Conservation (phyloP, 2,329 filamentous ascomycete genomes). For the Drechslera avenae region DNA sequence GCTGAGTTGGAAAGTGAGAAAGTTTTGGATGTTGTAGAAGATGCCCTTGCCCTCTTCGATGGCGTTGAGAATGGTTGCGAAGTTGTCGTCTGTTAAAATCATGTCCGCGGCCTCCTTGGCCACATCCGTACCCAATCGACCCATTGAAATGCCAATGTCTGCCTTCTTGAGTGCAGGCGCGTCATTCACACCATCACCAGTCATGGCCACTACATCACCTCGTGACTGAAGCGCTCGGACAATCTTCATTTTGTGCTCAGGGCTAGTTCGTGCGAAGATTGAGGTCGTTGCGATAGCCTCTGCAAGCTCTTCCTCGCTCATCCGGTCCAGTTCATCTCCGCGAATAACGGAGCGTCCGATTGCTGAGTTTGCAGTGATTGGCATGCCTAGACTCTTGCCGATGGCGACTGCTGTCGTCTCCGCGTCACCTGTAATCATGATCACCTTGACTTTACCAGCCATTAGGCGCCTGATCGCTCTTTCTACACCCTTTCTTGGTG, state of each 20-base stretch:
- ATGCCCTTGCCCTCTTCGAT: conserved; percentile 99
- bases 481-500: conserved; percentile 86
- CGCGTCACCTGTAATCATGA: conserved; percentile 98
- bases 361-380: conserved; percentile 66
- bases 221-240: conserved; percentile 87
- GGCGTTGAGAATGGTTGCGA: conserved; percentile 87
- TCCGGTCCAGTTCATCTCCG: conserved; percentile 90
- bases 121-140: conserved; percentile 90
- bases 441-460: conserved; percentile 92
- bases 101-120: conserved; percentile 96
- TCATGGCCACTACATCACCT: conserved; percentile 98
- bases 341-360: conserved; percentile 73
- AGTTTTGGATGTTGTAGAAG: conserved; percentile 99
- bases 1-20: conserved; percentile 96
- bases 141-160: conserved; percentile 98
- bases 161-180: conserved; percentile 95
- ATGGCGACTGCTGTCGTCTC: conserved; percentile 95
- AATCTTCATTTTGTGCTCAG: conserved; percentile 98
- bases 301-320: conserved; percentile 84
- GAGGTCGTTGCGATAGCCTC: conserved; percentile 86
- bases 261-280: conserved; percentile 94
- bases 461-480: conserved; percentile 87
- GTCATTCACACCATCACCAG: conserved; percentile 96
- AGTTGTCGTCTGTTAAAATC: conserved; percentile 89
- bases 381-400: conserved; percentile 93